Evolutionary conservation across 2,329 filamentous ascomycete species (phyloP).

Genomic region (Furcasterigmium sp.): DNA sequence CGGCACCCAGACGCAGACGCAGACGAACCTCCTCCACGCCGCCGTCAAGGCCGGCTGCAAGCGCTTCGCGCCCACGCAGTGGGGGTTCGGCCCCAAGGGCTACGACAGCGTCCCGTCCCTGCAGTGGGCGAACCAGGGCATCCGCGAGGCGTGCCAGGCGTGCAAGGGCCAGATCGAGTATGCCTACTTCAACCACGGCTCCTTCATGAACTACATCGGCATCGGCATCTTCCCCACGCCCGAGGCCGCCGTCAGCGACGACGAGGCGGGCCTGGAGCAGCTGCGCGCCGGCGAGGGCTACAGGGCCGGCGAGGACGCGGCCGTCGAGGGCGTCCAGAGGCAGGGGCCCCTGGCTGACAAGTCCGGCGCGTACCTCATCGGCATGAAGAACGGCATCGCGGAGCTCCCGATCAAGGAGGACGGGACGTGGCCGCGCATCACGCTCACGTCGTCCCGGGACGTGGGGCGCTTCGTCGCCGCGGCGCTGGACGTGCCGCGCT

Average conservation of each 20-base stretch:
- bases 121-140: not conserved
- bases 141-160: not conserved
- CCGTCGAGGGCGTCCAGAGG: not conserved
- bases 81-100: not conserved
- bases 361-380: conserved; percentile 1
- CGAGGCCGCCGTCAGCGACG: not conserved
- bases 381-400: conserved; percentile 1
- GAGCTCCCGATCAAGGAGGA: conserved; percentile 2
- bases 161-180: not conserved
- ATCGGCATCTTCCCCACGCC: conserved; percentile 1
- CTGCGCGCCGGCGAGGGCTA: not conserved
- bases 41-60: not conserved
- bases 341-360: not conserved
- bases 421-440: conserved; percentile 1
- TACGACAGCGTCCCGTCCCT: not conserved
- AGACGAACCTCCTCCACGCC: conserved; percentile 2
- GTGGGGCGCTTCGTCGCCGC: conserved; percentile 1
- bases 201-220: conserved; percentile 3
- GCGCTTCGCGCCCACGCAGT: not conserved
- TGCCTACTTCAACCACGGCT: conserved; percentile 1
- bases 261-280: not conserved
- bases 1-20: conserved; percentile 1
- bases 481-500: conserved; percentile 1
- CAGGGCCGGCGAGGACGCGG: not conserved
- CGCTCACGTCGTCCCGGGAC: not conserved